These are phyloP conservation scores for Thuja plicata DNA, from an alignment of 83 land plant species.

Conservation along the genomic window DNA sequence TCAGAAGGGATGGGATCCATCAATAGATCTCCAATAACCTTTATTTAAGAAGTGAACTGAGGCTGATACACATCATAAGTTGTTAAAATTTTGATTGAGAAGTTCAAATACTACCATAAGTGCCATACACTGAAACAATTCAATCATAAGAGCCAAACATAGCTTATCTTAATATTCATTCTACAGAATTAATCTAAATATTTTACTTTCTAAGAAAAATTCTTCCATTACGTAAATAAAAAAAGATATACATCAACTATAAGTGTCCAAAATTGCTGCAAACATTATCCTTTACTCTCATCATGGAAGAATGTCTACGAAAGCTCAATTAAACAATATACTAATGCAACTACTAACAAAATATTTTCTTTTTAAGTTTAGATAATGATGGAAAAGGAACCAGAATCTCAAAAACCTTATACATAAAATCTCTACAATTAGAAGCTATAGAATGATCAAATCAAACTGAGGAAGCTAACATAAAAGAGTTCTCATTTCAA, in stretches of 20 bases:
- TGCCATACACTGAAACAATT: neutral
- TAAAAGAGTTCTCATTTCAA: neutral
- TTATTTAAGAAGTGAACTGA: too few species aligned
- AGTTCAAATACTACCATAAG: neutral
- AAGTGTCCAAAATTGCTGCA: neutral
- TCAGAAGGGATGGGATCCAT: too few species aligned
- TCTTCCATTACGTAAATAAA: neutral
- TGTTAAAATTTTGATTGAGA: too few species aligned
- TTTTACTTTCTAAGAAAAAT: neutral
- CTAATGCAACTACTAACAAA: neutral
- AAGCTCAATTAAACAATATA: neutral
- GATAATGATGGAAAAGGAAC: neutral
- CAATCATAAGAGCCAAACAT: neutral
- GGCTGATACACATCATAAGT: too few species aligned
- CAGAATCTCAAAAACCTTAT: neutral
- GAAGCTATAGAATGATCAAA: neutral
- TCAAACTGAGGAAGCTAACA: conserved; percentile 6
- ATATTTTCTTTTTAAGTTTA: neutral
- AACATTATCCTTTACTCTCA: neutral
- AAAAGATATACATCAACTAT: neutral
- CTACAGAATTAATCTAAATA: neutral
- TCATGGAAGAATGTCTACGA: neutral
- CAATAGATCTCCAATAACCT: too few species aligned
- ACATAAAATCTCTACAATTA: neutral
- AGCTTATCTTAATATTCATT: neutral